phyloP scores from a whole-genome alignment of 2,329 filamentous ascomycete species.

The Purpureocillium lavendulum region DNA sequence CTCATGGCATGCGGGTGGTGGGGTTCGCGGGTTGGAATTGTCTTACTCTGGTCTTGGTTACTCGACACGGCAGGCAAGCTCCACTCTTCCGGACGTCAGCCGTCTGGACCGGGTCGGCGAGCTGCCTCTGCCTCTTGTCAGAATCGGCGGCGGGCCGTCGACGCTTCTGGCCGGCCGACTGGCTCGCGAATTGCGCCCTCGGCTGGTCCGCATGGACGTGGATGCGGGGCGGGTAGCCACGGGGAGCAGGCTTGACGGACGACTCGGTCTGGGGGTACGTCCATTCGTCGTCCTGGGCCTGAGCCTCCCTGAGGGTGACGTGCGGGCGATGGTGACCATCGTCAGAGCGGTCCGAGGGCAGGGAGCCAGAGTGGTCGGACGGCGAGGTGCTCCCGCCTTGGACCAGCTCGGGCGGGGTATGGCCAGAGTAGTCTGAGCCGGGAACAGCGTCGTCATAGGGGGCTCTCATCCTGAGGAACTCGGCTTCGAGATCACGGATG shows the following conservation, averaged over 20 bases:
- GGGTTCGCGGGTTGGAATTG: constrained; percentile 8
- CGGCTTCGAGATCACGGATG: constrained; percentile 19
- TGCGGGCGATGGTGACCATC: constrained; percentile 19
- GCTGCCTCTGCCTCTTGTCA: constrained; percentile 27
- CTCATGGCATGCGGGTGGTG: constrained; percentile 5
- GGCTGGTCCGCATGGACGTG: constrained; percentile 20
- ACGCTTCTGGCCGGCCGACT: constrained; percentile 23
- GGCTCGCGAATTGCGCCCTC: constrained; percentile 11
- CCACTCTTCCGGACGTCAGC: constrained; percentile 39
- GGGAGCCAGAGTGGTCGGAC: constrained; percentile 29
- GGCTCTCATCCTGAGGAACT: constrained; percentile 25
- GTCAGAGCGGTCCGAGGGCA: constrained; percentile 20
- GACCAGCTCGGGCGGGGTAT: constrained; percentile 28
- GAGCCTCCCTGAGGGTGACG: constrained; percentile 24
- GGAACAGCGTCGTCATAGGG: constrained; percentile 21
- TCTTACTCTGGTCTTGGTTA: constrained; percentile 39
- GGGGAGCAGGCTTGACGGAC: constrained; percentile 18
- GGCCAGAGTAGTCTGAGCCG: constrained; percentile 26
- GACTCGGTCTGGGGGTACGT: constrained; percentile 27
- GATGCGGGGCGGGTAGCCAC: constrained; percentile 22
- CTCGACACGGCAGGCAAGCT: constrained; percentile 39
- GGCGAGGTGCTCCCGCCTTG: constrained; percentile 29
- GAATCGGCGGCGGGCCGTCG: constrained; percentile 22
- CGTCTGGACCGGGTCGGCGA: constrained; percentile 33
- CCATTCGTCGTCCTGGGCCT: constrained; percentile 31